phyloP scores from a whole-genome alignment of 768 basidiomycete genomes.

The Boletus pseudopeckii region DNA sequence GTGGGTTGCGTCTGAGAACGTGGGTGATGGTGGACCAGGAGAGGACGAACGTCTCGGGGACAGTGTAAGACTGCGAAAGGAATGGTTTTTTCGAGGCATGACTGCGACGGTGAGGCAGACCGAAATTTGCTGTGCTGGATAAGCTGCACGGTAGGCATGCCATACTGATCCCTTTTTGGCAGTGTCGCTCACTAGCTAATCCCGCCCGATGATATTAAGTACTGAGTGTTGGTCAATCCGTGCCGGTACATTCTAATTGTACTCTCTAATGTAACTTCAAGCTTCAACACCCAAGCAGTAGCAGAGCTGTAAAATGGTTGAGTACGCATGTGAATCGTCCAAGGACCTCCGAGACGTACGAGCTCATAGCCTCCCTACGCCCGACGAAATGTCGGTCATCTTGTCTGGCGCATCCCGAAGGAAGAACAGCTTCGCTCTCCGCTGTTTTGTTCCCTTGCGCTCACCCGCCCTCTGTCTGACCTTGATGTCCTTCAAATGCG shows the following conservation, averaged over 20 bases:
- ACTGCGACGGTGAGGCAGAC: slow-evolving; percentile 11
- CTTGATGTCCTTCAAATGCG: slow-evolving; percentile 84
- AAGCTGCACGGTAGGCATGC: slow-evolving; percentile 8
- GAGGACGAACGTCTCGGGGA: slow-evolving; percentile 44
- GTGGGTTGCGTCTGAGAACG: slow-evolving; percentile 78
- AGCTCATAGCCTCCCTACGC: slow-evolving; percentile 30
- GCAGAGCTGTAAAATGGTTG: slow-evolving; percentile 4
- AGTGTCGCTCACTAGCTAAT: not conserved
- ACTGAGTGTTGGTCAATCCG: not conserved
- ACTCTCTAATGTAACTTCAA: not conserved
- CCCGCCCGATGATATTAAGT: not conserved
- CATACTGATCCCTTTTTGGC: slow-evolving; percentile 17
- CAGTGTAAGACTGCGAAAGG: slow-evolving; percentile 53
- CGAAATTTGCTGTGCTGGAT: slow-evolving; percentile 12
- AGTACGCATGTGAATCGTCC: slow-evolving; percentile 1
- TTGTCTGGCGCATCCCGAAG: slow-evolving; percentile 79
- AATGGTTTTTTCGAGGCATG: slow-evolving; percentile 54
- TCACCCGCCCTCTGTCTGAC: slow-evolving; percentile 59
- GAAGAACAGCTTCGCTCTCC: slow-evolving; percentile 81
- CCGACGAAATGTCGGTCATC: slow-evolving; percentile 71
- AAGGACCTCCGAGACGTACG: slow-evolving; percentile 8
- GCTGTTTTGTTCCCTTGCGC: slow-evolving; percentile 49
- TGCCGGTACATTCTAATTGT: slow-evolving; percentile 4
- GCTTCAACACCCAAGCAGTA: not conserved
- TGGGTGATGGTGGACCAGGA: slow-evolving; percentile 72